A percentile compares a stretch with the other conserved stretches of the same genome.
Conservation (phyloP, 2,329 filamentous ascomycete species). For the Alternaria burnsii region DNA sequence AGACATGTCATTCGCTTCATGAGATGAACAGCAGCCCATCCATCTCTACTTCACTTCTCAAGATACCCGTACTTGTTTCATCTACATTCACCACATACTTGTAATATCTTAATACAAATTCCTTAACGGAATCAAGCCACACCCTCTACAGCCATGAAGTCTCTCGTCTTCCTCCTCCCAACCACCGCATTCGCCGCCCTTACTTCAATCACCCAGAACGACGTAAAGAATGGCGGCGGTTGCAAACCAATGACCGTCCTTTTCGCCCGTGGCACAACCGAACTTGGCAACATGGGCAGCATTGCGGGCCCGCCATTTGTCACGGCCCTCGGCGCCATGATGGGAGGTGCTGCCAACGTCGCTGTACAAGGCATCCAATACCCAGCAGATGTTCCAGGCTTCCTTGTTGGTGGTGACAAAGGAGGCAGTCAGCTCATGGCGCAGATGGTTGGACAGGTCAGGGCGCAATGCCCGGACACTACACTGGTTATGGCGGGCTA, state of each 20-base stretch:
- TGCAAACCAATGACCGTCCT: conserved; percentile 62
- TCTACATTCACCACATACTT: not conserved
- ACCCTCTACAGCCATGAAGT: conserved; percentile 24
- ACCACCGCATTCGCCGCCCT: conserved; percentile 29
- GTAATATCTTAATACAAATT: conserved; percentile 1
- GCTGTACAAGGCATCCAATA: conserved; percentile 66
- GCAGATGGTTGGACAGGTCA: conserved; percentile 50
- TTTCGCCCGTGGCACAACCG: conserved; percentile 65
- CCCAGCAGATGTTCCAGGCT: conserved; percentile 56
- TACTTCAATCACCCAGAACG: conserved; percentile 35
- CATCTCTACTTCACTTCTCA: not conserved
- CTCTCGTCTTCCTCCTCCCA: conserved; percentile 18
- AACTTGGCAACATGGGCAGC: conserved; percentile 62
- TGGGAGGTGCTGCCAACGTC: conserved; percentile 53
- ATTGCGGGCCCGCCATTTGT: conserved; percentile 62
- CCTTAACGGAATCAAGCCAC: not conserved
- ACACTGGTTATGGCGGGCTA: conserved; percentile 60
- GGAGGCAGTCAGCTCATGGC: conserved; percentile 58
- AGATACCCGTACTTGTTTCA: not conserved
- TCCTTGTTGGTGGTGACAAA: conserved; percentile 57
- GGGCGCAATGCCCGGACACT: conserved; percentile 56
- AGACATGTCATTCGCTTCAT: not conserved
- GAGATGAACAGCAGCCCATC: not conserved
- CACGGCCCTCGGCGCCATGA: conserved; percentile 52
- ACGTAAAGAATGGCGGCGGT: conserved; percentile 35